Evolutionary conservation across 2,329 filamentous ascomycete species (phyloP).

Genomic region (Neofusicoccum cordaticola): DNA sequence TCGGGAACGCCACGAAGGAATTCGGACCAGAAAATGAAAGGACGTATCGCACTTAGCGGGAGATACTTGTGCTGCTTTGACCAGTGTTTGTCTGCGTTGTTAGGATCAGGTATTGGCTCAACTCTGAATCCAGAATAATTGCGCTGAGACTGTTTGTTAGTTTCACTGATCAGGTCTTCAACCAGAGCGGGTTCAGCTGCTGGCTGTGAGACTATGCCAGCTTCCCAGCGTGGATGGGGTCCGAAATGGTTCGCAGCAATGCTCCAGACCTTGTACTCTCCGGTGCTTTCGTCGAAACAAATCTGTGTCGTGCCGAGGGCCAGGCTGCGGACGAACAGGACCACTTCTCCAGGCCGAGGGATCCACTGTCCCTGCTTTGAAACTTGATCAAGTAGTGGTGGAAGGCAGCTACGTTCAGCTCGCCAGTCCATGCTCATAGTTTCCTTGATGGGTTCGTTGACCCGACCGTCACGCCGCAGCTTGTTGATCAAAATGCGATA

Average conservation of each 20-base stretch:
- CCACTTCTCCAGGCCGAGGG: conserved; percentile 56
- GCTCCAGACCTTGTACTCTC: conserved; percentile 21
- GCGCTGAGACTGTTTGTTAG: conserved; percentile 41
- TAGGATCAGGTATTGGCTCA: conserved; percentile 55
- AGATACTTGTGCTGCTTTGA: conserved; percentile 57
- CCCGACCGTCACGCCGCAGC: conserved; percentile 39
- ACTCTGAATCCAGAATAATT: conserved; percentile 56
- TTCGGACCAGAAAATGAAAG: conserved; percentile 54
- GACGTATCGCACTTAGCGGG: conserved; percentile 52
- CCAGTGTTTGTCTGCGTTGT: conserved; percentile 48
- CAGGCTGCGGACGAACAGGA: conserved; percentile 49
- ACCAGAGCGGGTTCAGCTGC: conserved; percentile 43
- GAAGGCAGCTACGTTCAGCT: conserved; percentile 46
- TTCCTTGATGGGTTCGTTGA: conserved; percentile 51
- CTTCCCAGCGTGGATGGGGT: conserved; percentile 52
- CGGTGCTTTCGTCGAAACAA: conserved; percentile 25
- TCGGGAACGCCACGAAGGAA: conserved; percentile 43
- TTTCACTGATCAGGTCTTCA: conserved; percentile 46
- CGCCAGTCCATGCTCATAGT: conserved; percentile 56
- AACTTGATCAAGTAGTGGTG: conserved; percentile 41
- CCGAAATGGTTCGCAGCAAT: conserved; percentile 27
- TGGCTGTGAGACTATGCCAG: conserved; percentile 54
- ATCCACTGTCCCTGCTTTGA: conserved; percentile 48
- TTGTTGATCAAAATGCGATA: conserved; percentile 51
- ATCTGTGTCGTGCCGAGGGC: conserved; percentile 27